Evolutionary conservation across 768 basidiomycete species (phyloP), one percentile per base, ranked within the genome.

Genomic region (Russula compacta): DNA sequence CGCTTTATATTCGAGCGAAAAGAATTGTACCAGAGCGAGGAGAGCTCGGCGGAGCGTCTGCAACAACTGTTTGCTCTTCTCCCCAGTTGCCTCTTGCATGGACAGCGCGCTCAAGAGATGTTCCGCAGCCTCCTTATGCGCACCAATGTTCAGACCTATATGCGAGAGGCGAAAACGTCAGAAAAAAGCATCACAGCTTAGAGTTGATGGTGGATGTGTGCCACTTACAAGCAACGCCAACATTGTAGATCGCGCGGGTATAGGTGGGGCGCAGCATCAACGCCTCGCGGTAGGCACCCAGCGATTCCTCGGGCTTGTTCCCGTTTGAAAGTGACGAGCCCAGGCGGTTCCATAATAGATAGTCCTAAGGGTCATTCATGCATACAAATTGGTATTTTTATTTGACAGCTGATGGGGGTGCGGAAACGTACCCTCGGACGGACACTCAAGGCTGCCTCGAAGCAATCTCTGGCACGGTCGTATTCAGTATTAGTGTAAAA

Each of bases 211-310:
- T 55, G 47, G 33, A n/a, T 0, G 50, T 4, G 21, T 38, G 35
- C 7, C 4, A 82, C 91, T 67, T 69, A 94, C 94, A 99, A 21
- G 95, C 94, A 32, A 99, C 97, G 47, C 95, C 97, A 39, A 99
- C 91, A 68, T 99, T 99, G 71, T 95, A 98, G 24, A 98, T 91
- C 10, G 95, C 97, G 11, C 97, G 85, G 1, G 97, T 98, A 71
- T 97, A 99, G 0, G 93, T 95, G 32, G 97, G 97, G 42, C 93
- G 83, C 50, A 98, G 75, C 68, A 84, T 86, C 29, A 99, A 79
- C 0, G 97, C 97, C 71, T 94, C 85, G 61, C 89, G 81, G 71
- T 99, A 97, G 14, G 87, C 89, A 15, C 87, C 88, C 9, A 93
- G 75, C 4, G 95, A 95, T 71, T 95, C 92, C 72, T 98, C 97